A percentile compares a stretch with the other conserved stretches of the same genome.
Evolutionary conservation across 768 basidiomycete genomes (phyloP).

Genomic region (Filobasidium floriforme): DNA sequence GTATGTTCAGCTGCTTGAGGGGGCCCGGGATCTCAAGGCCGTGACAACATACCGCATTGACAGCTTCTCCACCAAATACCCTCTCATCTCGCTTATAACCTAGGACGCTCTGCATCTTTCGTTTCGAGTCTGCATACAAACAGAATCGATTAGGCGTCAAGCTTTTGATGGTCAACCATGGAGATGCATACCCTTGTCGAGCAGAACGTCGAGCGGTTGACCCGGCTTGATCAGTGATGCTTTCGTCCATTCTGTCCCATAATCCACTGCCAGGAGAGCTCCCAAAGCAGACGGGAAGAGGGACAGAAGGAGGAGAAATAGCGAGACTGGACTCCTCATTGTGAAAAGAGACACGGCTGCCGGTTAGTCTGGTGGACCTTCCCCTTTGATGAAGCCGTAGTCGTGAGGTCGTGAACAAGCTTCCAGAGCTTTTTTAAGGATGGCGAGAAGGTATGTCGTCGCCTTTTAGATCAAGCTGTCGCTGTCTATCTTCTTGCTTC

Average conservation of each 20-base stretch:
- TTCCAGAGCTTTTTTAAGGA: neutral
- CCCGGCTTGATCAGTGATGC: constrained; percentile 91
- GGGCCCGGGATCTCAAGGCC: neutral
- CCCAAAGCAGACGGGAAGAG: constrained; percentile 50
- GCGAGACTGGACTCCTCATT: constrained; percentile 24
- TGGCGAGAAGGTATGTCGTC: no score
- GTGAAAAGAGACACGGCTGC: neutral
- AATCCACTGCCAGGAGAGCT: constrained; percentile 88
- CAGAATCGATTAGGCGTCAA: neutral
- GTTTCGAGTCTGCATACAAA: constrained; percentile 63
- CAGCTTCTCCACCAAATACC: constrained; percentile 80
- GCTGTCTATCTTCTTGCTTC: no score
- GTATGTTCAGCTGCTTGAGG: neutral
- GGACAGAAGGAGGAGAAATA: constrained; percentile 21
- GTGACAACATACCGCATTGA: constrained; percentile 62
- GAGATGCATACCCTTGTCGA: constrained; percentile 57
- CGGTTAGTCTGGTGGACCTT: neutral
- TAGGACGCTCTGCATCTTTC: constrained; percentile 83
- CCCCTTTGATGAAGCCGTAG: neutral
- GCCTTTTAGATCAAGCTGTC: no score
- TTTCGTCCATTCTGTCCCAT: constrained; percentile 96
- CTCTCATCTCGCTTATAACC: constrained; percentile 84
- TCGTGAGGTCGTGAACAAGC: neutral
- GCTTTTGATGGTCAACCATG: neutral
- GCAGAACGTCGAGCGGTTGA: constrained; percentile 85